Base-by-base conservation (phyloP, 2,329 filamentous ascomycete genomes). In the Plenodomus tracheiphilus region DNA sequence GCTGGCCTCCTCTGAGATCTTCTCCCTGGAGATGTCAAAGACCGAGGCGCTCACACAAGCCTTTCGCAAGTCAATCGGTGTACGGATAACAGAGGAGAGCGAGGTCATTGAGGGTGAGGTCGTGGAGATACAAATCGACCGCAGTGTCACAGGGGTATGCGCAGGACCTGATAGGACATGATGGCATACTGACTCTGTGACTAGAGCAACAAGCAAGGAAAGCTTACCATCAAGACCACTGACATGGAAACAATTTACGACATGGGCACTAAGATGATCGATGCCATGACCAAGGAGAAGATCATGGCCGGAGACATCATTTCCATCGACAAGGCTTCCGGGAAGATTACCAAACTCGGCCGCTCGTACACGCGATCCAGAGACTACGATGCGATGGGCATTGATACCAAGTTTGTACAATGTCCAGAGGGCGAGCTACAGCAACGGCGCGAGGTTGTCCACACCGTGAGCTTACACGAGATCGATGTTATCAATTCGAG, bases 181-280 rank as follows among this genome's bases (percentile, higher is more conserved):
- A 13, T n/a, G 7, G 19, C 15, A 21, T 43, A 42, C 60, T 67
- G 34, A 65, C 34, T 5, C 7, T 2, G 41, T 28, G 17, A 36
- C 17, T 47, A 83, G 81, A 90, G 89, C 61, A 95, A 94, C 68
- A 99, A 97, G 81, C 93, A 97, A 80, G 94, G 94, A 68, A 99
- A 99, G 77, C 86, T 99, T 58, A 99, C 94, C 17, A 96, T 99
- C 79, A 99, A 99, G 79, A 99, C 94, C 10, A 97, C 93, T 49
- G 94, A 99, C 74, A 99, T 99, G 94, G 94, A 99, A 76, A 96
- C 94, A 11, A 89, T 99, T 59, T 99, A 97, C 77, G 94, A 99
- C 68, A 97, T 99, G 92, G 94, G 94, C 58, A 93, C 89, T 61
- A 97, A 97, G 78, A 97, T 99, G 94, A 99, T 99, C 61, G 94